Percentiles rank a stretch among this genome's conserved stretches.
Conservation (phyloP, 2,329 filamentous ascomycete genomes). For the Lecanicillium sp. region DNA sequence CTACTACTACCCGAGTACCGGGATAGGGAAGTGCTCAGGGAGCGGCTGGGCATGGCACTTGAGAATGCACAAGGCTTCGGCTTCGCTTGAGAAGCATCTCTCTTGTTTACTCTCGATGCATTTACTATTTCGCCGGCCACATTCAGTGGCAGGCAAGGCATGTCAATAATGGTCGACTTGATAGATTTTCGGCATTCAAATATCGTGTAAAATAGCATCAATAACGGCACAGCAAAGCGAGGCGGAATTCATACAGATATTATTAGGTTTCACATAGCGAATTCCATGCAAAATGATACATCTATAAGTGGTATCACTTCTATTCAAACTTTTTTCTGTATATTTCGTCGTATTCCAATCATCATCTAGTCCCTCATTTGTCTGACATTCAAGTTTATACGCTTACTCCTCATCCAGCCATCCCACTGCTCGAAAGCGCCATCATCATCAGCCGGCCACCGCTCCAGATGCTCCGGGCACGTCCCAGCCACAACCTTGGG, state of each 20-base stretch:
- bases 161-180: too few relatives aligned
- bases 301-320: too few relatives aligned
- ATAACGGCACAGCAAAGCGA: too few relatives aligned
- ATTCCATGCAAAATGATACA: too few relatives aligned
- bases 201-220: too few relatives aligned
- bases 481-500: slow-evolving; percentile 75
- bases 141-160: too few relatives aligned
- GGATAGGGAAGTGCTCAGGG: slow-evolving; percentile 58
- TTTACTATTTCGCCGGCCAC: background rate
- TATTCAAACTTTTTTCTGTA: too few relatives aligned
- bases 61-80: slow-evolving; percentile 88
- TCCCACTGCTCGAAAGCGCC: slow-evolving; percentile 59
- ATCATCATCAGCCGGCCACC: slow-evolving; percentile 61
- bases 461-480: slow-evolving; percentile 64
- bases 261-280: too few relatives aligned
- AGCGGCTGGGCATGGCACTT: slow-evolving; percentile 76
- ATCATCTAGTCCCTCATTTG: slow-evolving; percentile 61
- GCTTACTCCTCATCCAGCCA: slow-evolving; percentile 82
- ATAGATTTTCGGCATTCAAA: too few relatives aligned
- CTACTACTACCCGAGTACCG: slow-evolving; percentile 78
- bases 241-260: too few relatives aligned
- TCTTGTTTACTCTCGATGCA: too few relatives aligned
- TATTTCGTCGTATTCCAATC: too few relatives aligned
- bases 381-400: slow-evolving; percentile 86
- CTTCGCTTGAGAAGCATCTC: slow-evolving; percentile 47